These are phyloP conservation scores for Schoenoplectus tabernaemontani DNA, from an alignment of 202 grass and related monocot genomes.

Conservation along the genomic window DNA sequence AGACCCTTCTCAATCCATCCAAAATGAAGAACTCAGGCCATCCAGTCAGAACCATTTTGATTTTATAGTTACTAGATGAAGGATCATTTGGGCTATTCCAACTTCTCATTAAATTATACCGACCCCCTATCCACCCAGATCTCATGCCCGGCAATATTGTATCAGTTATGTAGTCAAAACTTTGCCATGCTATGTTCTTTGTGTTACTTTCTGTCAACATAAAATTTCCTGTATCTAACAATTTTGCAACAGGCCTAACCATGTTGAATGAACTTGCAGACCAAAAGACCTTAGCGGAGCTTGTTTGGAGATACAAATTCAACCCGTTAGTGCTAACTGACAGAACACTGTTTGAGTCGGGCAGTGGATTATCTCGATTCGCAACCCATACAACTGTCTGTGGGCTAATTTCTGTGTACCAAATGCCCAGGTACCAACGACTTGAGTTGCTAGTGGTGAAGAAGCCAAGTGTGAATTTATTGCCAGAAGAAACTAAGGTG, in stretches of 20 bases:
- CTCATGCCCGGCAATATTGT: slow-evolving; percentile 35
- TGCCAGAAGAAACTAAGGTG: not conserved
- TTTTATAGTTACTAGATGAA: slow-evolving; percentile 7
- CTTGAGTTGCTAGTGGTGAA: slow-evolving; percentile 16
- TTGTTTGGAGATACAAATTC: slow-evolving; percentile 26
- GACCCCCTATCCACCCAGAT: slow-evolving; percentile 12
- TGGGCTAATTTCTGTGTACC: slow-evolving; percentile 22
- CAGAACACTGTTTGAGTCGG: slow-evolving; percentile 12
- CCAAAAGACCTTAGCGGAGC: slow-evolving; percentile 18
- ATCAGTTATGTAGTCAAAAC: slow-evolving; percentile 29
- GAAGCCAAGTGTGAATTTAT: slow-evolving; percentile 25
- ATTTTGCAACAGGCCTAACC: not conserved
- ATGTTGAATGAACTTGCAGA: not conserved
- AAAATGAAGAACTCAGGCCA: slow-evolving; percentile 30
- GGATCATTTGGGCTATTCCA: slow-evolving; percentile 28
- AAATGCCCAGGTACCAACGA: slow-evolving; percentile 28
- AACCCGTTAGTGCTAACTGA: not conserved
- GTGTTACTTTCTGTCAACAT: not conserved
- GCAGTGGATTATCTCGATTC: slow-evolving; percentile 39
- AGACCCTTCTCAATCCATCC: slow-evolving; percentile 9
- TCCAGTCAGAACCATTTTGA: slow-evolving; percentile 1
- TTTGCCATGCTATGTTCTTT: slow-evolving; percentile 19
- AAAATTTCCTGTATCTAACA: slow-evolving; percentile 26
- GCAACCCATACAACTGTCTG: slow-evolving; percentile 51
- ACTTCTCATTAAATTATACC: not conserved